Evolutionary conservation across 2,329 filamentous ascomycete species (phyloP).

Genomic region (Phialemonium atrogriseum): DNA sequence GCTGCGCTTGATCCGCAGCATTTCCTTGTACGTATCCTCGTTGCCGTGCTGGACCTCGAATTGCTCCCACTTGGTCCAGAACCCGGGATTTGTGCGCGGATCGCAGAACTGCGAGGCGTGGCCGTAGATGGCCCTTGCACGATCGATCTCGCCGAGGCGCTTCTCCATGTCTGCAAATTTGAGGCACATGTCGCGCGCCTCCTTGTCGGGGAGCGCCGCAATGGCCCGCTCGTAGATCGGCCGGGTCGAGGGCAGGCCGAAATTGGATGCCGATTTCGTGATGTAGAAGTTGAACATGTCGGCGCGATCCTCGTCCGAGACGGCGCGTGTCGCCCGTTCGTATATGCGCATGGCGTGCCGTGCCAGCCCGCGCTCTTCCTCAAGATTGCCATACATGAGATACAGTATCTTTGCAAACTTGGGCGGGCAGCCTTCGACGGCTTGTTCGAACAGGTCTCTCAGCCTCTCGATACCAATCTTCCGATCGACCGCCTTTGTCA

Average conservation of each 20-base stretch:
- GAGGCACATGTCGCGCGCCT: conserved; percentile 96
- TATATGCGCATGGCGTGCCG: conserved; percentile 99
- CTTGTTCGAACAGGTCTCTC: conserved; percentile 93
- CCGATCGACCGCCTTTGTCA: conserved; percentile 93
- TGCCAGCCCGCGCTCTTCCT: conserved; percentile 90
- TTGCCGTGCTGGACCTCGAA: conserved; percentile 98
- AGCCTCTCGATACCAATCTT: conserved; percentile 93
- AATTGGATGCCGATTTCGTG: conserved; percentile 96
- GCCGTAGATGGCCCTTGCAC: conserved; percentile 89
- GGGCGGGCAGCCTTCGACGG: conserved; percentile 86
- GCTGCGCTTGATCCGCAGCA: conserved; percentile 94
- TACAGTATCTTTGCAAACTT: conserved; percentile 95
- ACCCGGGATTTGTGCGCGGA: conserved; percentile 77
- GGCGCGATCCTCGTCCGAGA: conserved; percentile 86
- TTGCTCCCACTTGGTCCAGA: conserved; percentile 95
- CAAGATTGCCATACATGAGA: conserved; percentile 95
- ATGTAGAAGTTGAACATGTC: conserved; percentile 99
- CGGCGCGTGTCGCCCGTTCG: conserved; percentile 88
- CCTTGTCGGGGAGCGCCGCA: conserved; percentile 80
- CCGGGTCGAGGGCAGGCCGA: conserved; percentile 87
- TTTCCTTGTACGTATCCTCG: conserved; percentile 98
- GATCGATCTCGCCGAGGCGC: conserved; percentile 61
- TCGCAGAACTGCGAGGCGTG: conserved; percentile 97
- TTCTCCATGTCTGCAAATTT: conserved; percentile 74
- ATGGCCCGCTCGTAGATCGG: conserved; percentile 97